These are phyloP conservation scores for Ascochyta lentis DNA, from an alignment of 2,329 filamentous ascomycete genomes.

Conservation along the genomic window DNA sequence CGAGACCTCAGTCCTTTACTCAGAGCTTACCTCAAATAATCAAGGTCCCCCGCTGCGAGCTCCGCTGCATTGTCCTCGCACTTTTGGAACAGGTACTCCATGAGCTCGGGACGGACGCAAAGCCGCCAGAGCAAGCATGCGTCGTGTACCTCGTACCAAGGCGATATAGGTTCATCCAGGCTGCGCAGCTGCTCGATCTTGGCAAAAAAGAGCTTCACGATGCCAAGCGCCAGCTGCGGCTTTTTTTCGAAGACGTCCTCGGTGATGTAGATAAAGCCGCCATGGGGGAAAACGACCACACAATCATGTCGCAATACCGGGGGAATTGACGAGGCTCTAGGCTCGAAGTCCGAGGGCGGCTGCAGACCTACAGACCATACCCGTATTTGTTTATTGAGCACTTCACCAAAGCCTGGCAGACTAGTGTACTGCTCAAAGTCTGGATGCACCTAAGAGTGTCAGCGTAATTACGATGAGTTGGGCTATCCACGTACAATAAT, in stretches of 20 bases:
- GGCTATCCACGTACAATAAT: constrained; percentile 31
- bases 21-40: constrained; percentile 23
- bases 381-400: constrained; percentile 37
- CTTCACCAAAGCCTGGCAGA: constrained; percentile 41
- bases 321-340: constrained; percentile 20
- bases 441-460: constrained; percentile 32
- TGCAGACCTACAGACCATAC: constrained; percentile 47
- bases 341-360: constrained; percentile 23
- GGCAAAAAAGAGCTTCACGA: constrained; percentile 46
- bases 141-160: constrained; percentile 28
- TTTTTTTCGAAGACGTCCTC: constrained; percentile 52
- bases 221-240: constrained; percentile 45
- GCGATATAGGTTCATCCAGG: constrained; percentile 20
- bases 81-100: constrained; percentile 32
- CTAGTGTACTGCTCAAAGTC: constrained; percentile 41
- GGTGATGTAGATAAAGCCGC: constrained; percentile 52
- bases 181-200: constrained; percentile 33
- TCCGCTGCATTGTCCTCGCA: constrained; percentile 28
- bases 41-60: constrained; percentile 26
- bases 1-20: not conserved
- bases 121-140: constrained; percentile 41
- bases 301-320: constrained; percentile 29
- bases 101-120: constrained; percentile 40
- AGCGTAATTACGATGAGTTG: constrained; percentile 3
- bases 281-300: constrained; percentile 48